phyloP scores from a whole-genome alignment of 768 basidiomycete species.

The Lactarius evosmus region DNA sequence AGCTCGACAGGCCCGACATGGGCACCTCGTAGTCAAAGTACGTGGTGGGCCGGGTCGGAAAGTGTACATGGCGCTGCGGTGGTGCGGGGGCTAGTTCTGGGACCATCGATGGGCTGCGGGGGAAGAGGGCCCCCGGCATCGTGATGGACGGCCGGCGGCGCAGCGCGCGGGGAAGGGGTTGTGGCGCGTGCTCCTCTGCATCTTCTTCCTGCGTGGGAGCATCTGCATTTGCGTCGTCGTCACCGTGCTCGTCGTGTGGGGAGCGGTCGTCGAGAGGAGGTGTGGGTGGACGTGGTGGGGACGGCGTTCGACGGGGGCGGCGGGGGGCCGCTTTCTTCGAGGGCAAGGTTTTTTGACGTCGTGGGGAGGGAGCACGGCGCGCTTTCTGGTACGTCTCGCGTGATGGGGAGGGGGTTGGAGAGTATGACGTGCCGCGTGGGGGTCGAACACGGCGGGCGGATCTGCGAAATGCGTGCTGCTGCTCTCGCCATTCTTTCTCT shows the following conservation, averaged over 20 bases:
- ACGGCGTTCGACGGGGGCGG: background rate
- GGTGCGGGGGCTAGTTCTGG: slow-evolving; percentile 40
- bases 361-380: slow-evolving; percentile 8
- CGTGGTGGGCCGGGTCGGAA: slow-evolving; percentile 30
- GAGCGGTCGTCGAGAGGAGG: slow-evolving; percentile 1
- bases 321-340: background rate
- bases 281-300: background rate
- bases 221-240: slow-evolving; percentile 20
- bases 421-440: slow-evolving; percentile 15
- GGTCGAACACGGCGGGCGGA: slow-evolving; percentile 6
- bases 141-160: slow-evolving; percentile 47
- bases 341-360: background rate
- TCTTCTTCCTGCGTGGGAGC: slow-evolving; percentile 24
- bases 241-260: background rate
- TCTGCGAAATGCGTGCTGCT: slow-evolving; percentile 4
- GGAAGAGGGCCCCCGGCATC: slow-evolving; percentile 79
- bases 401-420: slow-evolving; percentile 10
- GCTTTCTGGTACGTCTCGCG: background rate
- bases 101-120: slow-evolving; percentile 58
- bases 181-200: slow-evolving; percentile 32
- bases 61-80: slow-evolving; percentile 42
- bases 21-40: slow-evolving; percentile 19
- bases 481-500: slow-evolving; percentile 14
- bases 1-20: slow-evolving; percentile 18
- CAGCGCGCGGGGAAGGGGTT: slow-evolving; percentile 36